These are phyloP conservation scores for Cadophora gregata DNA, from an alignment of 2,329 filamentous ascomycete genomes.

Conservation along the genomic window DNA sequence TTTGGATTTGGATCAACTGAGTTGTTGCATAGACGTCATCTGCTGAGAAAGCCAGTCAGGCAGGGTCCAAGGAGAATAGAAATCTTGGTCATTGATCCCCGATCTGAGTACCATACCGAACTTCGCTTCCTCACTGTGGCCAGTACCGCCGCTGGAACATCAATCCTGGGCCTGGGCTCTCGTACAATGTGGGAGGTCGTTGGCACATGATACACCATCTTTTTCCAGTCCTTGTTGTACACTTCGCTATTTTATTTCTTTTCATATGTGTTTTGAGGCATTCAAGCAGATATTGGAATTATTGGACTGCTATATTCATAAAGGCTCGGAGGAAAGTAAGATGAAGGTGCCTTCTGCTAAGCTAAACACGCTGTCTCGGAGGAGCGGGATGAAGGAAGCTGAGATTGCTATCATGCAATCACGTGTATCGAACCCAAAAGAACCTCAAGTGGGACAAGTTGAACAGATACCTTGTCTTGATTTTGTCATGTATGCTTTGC, in stretches of 20 bases:
- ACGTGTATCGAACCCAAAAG: conserved; percentile 9
- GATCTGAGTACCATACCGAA: conserved; percentile 12
- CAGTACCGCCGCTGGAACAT: background rate
- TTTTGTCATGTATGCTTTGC: conserved; percentile 10
- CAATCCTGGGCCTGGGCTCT: background rate
- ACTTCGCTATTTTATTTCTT: background rate
- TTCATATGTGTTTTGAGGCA: conserved; percentile 5
- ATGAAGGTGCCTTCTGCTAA: conserved; percentile 12
- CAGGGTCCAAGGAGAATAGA: background rate
- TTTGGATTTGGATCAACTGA: conserved; percentile 4
- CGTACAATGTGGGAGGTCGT: background rate
- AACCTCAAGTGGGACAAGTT: conserved; percentile 9
- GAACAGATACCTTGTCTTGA: background rate
- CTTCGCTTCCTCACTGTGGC: background rate
- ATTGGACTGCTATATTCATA: conserved; percentile 19
- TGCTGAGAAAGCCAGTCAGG: background rate
- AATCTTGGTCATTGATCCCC: conserved; percentile 12
- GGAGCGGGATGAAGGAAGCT: conserved; percentile 15
- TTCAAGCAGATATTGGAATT: conserved; percentile 15
- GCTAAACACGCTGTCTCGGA: conserved; percentile 21
- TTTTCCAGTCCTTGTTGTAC: background rate
- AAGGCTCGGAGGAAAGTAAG: conserved; percentile 17
- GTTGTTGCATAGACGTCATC: background rate
- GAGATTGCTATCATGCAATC: background rate
- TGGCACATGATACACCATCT: conserved; percentile 14